A percentile compares a stretch with the other conserved stretches of the same genome.
Evolutionary conservation across 1,284 basidiomycete species (phyloP).

Genomic region (Cutaneotrichosporon cavernicola): DNA sequence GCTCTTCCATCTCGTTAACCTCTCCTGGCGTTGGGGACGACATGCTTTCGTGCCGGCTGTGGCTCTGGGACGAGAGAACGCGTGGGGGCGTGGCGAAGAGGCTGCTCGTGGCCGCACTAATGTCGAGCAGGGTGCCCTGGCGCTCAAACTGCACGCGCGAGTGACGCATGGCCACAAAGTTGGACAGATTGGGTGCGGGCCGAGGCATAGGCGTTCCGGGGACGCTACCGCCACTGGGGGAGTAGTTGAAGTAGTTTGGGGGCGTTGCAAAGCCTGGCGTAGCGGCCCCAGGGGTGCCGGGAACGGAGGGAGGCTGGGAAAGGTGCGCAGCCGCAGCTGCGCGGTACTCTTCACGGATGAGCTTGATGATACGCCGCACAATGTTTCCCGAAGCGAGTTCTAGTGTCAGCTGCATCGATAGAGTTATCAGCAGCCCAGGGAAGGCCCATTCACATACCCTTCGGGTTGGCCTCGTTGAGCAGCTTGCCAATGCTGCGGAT

Average conservation of each 20-base stretch:
- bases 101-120: conserved; percentile 33
- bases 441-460: conserved; percentile 62
- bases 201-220: conserved; percentile 22
- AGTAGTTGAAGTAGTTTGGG: conserved; percentile 37
- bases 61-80: neutral
- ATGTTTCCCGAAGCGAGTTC: conserved; percentile 95
- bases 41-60: neutral
- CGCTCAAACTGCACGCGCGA: conserved; percentile 50
- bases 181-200: conserved; percentile 43
- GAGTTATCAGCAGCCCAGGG: neutral
- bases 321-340: conserved; percentile 47
- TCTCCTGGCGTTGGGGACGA: conserved; percentile 10
- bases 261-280: conserved; percentile 48
- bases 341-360: conserved; percentile 89
- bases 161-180: conserved; percentile 53
- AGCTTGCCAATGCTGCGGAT: conserved; percentile 77
- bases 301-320: conserved; percentile 40
- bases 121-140: conserved; percentile 28
- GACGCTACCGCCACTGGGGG: neutral
- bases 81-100: conserved; percentile 39
- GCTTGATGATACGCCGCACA: conserved; percentile 82
- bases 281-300: conserved; percentile 45
- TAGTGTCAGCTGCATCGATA: conserved; percentile 41
- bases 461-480: conserved; percentile 84
- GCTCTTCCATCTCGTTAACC: conserved; percentile 18